Conservation (phyloP, 2,329 filamentous ascomycete genomes). For the Parasarocladium wereldwijsianum region DNA sequence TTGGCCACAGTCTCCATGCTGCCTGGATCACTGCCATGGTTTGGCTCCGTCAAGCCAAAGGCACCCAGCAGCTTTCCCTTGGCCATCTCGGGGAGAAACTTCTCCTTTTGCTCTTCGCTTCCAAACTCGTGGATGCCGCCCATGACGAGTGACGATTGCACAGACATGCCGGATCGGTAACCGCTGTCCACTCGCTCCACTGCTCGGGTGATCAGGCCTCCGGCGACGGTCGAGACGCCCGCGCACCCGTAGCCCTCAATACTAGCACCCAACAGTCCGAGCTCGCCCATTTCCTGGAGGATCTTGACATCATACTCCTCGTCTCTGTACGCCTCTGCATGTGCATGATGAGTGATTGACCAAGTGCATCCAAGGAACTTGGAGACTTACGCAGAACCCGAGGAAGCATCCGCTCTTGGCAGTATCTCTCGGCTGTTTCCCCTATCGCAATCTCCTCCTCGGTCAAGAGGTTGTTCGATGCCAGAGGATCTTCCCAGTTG, state of each 20-base stretch:
- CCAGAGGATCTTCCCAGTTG: constrained; percentile 85
- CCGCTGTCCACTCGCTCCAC: constrained; percentile 86
- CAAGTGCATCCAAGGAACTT: constrained; percentile 1
- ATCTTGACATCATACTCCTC: constrained; percentile 79
- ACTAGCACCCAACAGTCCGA: constrained; percentile 75
- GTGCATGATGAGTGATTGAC: no score
- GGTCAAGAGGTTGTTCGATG: constrained; percentile 59
- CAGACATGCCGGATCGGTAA: constrained; percentile 85
- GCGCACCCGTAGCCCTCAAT: constrained; percentile 83
- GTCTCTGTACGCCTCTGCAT: constrained; percentile 63
- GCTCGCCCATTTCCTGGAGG: constrained; percentile 79
- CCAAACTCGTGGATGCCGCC: constrained; percentile 82
- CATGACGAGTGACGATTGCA: constrained; percentile 88
- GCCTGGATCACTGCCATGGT: constrained; percentile 83
- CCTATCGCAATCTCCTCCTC: constrained; percentile 84
- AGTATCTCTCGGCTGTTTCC: constrained; percentile 86
- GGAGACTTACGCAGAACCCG: constrained; percentile 62
- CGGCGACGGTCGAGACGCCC: constrained; percentile 73
- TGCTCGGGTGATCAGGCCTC: constrained; percentile 78
- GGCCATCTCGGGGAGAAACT: constrained; percentile 65
- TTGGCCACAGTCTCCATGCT: constrained; percentile 83
- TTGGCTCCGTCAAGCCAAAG: constrained; percentile 84
- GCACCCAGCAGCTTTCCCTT: constrained; percentile 71
- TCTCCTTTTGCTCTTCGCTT: constrained; percentile 74
- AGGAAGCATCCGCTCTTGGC: constrained; percentile 76